Base-by-base conservation (phyloP, 345 rosid species). In the Salix udensis region DNA sequence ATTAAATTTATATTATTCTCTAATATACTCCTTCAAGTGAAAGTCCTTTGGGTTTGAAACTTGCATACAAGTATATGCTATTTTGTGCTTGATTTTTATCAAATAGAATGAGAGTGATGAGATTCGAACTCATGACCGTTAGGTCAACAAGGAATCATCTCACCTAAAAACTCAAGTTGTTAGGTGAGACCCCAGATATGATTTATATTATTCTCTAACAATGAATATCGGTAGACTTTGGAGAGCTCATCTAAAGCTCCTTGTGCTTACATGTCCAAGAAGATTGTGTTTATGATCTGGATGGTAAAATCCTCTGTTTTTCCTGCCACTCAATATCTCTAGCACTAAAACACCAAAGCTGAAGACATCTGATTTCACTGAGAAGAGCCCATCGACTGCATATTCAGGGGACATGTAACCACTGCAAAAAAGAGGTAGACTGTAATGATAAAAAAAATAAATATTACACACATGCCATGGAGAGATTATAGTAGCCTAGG, bases 341-440 rank as follows among this genome's bases (percentile, higher is more conserved):
- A 71, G 48, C 4, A 64, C 46, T 15, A 64, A 14, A 31, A 77
- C 52, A 6, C 74, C 79, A 39, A 68, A 76, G 52, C 79, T 76
- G 21, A 69, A 76, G 40, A 76, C 68, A 50, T 76, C 79, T 1
- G 79, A 76, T 61, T 68, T 76, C 34, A 76, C 18, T 24, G 78
- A 76, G 68, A 76, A 68, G 9, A 68, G 34, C 36, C 78, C 78
- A 28, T 76, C 58, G 24, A 37, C 18, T 30, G 78, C 73, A 40
- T 68, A 76, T 50, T 75, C 78, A 75, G 72, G 78, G 8, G 78
- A 21, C 78, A 76, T 58, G 28, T 68, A 76, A 11, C 73, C 78
- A 58, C 79, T 42, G 74, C 50, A 42, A 46, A 62, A 31, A 60
- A 71, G 15, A 26, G 9, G 12, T 5, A 65, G 24, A 30, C 1